Evolutionary conservation across 2,329 filamentous ascomycete species (phyloP).

Genomic region (Ceratocystis cubensis): DNA sequence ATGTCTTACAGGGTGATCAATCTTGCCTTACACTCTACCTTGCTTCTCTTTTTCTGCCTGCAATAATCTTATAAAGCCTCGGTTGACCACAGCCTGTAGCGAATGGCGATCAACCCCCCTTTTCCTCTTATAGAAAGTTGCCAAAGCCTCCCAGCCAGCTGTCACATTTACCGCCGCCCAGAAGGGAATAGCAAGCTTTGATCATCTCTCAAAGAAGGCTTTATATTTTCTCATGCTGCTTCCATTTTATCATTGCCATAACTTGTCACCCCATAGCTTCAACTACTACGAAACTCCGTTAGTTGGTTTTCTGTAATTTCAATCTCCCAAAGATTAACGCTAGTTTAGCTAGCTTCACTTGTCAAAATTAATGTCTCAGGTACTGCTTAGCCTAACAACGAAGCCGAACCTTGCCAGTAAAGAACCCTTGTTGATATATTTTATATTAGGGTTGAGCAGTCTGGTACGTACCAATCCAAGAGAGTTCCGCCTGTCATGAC

Average conservation of each 20-base stretch:
- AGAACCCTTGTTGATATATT: background rate
- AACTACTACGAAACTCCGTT: background rate
- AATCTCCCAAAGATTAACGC: background rate
- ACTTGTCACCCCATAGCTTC: background rate
- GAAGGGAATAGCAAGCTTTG: too few relatives aligned
- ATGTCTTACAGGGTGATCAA: too few relatives aligned
- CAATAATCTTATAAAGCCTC: too few relatives aligned
- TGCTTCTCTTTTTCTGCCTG: background rate
- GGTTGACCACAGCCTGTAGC: background rate
- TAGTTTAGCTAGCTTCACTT: slow-evolving; percentile 10
- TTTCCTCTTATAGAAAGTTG: background rate
- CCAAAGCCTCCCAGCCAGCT: background rate
- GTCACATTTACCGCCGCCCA: background rate
- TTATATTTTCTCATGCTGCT: too few relatives aligned
- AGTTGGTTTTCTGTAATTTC: background rate
- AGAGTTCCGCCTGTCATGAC: background rate
- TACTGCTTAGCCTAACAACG: background rate
- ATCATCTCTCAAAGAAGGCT: too few relatives aligned
- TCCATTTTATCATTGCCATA: too few relatives aligned
- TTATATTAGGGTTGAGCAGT: background rate
- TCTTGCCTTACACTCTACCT: too few relatives aligned
- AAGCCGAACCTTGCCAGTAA: background rate
- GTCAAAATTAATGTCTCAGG: slow-evolving; percentile 10
- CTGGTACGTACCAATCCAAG: too few relatives aligned
- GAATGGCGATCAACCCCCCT: slow-evolving; percentile 1